Evolutionary conservation across 164 flowering plant genomes (phyloP).

Genomic region (Vitis rupestris): DNA sequence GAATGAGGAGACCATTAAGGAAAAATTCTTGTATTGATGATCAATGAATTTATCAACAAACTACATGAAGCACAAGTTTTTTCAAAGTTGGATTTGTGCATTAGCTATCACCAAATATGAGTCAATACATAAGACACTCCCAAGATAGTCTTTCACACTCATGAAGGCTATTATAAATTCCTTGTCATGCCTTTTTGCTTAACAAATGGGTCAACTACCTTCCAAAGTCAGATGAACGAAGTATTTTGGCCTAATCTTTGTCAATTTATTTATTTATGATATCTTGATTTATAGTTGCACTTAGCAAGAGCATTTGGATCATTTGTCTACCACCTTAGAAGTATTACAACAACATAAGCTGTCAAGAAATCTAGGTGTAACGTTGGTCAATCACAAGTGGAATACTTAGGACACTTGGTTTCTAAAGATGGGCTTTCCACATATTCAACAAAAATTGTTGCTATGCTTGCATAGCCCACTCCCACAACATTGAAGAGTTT

Average conservation of each 20-base stretch:
- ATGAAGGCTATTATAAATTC: constrained; percentile 3
- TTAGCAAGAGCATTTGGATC: not conserved
- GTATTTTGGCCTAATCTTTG: not conserved
- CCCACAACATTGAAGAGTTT: not conserved
- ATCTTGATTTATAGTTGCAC: not conserved
- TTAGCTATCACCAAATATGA: constrained; percentile 6
- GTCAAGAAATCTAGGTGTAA: not conserved
- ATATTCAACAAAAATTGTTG: not conserved
- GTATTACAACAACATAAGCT: not conserved
- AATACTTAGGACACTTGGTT: constrained; percentile 7
- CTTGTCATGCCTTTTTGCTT: constrained; percentile 5
- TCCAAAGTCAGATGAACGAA: not conserved
- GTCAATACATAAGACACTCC: not conserved
- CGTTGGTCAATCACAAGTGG: not conserved
- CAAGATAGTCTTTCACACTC: constrained; percentile 6
- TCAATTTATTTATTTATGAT: constrained; percentile 5
- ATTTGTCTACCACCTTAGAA: not conserved
- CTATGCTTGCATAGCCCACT: not conserved
- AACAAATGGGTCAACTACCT: constrained; percentile 6
- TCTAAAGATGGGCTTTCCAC: not conserved
- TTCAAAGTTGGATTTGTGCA: constrained; percentile 3
- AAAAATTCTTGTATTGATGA: not conserved
- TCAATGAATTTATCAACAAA: constrained; percentile 9
- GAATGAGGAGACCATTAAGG: not conserved
- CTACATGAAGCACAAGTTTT: not conserved